phyloP scores from a whole-genome alignment of 2,329 filamentous ascomycete species.

The Blastomyces parvus region DNA sequence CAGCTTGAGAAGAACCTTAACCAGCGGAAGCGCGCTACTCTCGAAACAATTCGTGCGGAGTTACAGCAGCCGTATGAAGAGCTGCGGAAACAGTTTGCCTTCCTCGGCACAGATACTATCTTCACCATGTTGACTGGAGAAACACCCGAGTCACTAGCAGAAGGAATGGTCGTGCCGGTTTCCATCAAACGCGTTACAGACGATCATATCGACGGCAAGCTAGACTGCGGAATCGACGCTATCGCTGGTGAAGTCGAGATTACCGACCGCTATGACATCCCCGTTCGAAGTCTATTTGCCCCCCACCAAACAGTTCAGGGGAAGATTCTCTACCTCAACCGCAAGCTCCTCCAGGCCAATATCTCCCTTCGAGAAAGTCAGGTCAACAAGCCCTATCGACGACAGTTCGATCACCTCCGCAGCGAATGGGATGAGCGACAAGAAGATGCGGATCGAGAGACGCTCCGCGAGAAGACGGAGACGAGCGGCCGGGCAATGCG shows the following conservation, averaged over 20 bases:
- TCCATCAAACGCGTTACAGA: slow-evolving; percentile 80
- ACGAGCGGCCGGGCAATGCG: slow-evolving; percentile 76
- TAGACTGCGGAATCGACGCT: slow-evolving; percentile 91
- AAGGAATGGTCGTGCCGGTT: slow-evolving; percentile 88
- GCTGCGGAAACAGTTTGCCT: slow-evolving; percentile 67
- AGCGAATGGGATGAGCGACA: slow-evolving; percentile 81
- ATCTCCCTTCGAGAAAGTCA: slow-evolving; percentile 76
- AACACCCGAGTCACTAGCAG: slow-evolving; percentile 68
- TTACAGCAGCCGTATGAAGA: slow-evolving; percentile 91
- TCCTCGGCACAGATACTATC: slow-evolving; percentile 63
- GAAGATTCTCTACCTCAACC: slow-evolving; percentile 79
- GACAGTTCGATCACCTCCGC: slow-evolving; percentile 59
- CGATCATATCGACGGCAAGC: slow-evolving; percentile 84
- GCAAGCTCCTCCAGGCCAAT: slow-evolving; percentile 73
- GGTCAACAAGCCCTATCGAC: slow-evolving; percentile 62
- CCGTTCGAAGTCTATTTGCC: slow-evolving; percentile 64
- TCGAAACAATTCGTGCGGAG: slow-evolving; percentile 93
- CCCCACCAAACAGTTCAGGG: slow-evolving; percentile 77
- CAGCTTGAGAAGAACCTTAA: slow-evolving; percentile 89
- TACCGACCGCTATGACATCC: slow-evolving; percentile 57
- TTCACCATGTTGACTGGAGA: slow-evolving; percentile 97
- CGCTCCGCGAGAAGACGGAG: slow-evolving; percentile 76
- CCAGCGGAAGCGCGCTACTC: slow-evolving; percentile 86
- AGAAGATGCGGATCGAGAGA: slow-evolving; percentile 72
- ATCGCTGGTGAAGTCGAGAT: slow-evolving; percentile 75